Base-by-base conservation (phyloP, 2,329 filamentous ascomycete genomes). In the Dactylellina parvicollis region DNA sequence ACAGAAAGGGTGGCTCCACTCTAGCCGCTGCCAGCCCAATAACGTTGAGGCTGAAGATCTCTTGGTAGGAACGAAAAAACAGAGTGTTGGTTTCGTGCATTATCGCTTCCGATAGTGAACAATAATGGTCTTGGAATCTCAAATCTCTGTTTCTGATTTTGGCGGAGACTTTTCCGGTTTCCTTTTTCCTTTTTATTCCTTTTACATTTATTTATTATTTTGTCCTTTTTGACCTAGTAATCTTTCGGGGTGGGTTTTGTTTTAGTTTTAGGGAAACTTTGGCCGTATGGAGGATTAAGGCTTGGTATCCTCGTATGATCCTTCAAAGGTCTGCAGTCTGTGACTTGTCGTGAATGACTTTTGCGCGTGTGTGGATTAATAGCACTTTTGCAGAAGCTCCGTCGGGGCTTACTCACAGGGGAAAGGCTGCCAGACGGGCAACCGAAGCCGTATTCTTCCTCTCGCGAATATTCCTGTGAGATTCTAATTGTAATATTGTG, bases 41-140 rank as follows among this genome's bases (percentile, higher is more conserved):
- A 69, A 69, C 64, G 64, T 69, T 55, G 64, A 69, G 64, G 64
- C 64, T 69, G 64, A 69, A 69, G 46, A 69, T 60, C 64, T 46
- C 22, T 26, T 50, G 52, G 54, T 30, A 52, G 52, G 30, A 18
- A 22, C 18, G 18, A 28, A 42, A 54, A 65, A 26, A 55, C 61
- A 56, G 38, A 56, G n/a, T 22, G 30, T n/a, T n/a, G 52, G 18
- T 40, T 42, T 56, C 34, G 54, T 18, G 9, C 3, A 2, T 49
- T 49, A 26, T 22, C 9, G 12, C n/a, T 20, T 30, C 26, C 16
- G 30, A 30, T 54, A 60, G 36, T 5, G 26, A 69, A 54, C 57
- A 42, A 60, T 26, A 42, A 40, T 49, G 46, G 54, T 61, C 55
- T 69, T 47, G 20, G 26, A 69, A 61, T 60, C 47, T 60, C 64